phyloP scores from a whole-genome alignment of 2,329 filamentous ascomycete genomes.

The Orbilia oligospora region DNA sequence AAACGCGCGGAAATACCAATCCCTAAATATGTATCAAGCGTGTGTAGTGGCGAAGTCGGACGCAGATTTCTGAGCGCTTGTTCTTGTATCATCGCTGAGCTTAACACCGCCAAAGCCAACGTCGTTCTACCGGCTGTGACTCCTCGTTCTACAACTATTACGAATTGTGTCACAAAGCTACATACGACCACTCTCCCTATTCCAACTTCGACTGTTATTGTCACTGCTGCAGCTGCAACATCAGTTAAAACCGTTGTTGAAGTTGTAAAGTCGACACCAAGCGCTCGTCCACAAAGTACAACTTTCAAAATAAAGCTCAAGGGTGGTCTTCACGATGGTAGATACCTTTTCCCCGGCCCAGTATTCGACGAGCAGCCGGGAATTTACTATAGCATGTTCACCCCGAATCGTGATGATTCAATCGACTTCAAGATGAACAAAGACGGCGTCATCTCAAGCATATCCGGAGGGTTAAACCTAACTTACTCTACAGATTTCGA shows the following conservation, averaged over 20 bases:
- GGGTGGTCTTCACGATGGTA: slow-evolving; percentile 7
- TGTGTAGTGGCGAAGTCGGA: neutral
- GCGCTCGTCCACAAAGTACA: neutral
- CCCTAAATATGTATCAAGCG: neutral
- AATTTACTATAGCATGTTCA: slow-evolving; percentile 20
- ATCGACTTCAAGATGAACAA: slow-evolving; percentile 10
- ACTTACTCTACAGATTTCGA: slow-evolving; percentile 4
- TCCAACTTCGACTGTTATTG: slow-evolving; percentile 1
- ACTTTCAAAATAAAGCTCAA: slow-evolving; percentile 16
- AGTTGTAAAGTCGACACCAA: neutral
- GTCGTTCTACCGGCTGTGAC: neutral
- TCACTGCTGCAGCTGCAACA: neutral
- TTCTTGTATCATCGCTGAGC: neutral
- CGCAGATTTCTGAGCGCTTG: neutral
- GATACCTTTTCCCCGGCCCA: slow-evolving; percentile 11
- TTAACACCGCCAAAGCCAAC: neutral
- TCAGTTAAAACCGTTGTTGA: neutral
- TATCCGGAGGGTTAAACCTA: neutral
- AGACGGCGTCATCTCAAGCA: neutral
- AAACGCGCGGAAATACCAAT: neutral
- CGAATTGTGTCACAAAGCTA: neutral
- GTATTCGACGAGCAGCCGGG: slow-evolving; percentile 11
- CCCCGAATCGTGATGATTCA: neutral
- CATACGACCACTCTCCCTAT: neutral
- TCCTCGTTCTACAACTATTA: neutral